phyloP scores from a whole-genome alignment of 2,329 filamentous ascomycete genomes.

The Cladosporium cucumerinum region DNA sequence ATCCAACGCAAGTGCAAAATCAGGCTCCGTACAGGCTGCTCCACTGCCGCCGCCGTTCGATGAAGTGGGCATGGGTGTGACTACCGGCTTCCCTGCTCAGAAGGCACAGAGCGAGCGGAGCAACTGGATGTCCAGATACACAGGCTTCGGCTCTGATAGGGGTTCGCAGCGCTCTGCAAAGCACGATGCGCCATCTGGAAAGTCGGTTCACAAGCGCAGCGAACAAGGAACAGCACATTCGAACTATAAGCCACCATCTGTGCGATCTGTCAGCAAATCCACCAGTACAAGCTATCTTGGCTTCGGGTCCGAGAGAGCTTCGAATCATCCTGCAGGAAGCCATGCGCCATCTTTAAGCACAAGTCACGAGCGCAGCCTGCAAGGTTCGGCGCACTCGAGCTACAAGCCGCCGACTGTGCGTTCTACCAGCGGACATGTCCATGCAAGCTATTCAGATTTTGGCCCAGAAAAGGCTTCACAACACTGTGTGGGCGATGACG shows the following conservation, averaged over 20 bases:
- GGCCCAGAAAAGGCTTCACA: not conserved
- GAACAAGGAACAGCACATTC: not conserved
- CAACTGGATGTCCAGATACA: not conserved
- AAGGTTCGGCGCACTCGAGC: not conserved
- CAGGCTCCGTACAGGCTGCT: not conserved
- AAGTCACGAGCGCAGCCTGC: not conserved
- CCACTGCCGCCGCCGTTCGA: not conserved
- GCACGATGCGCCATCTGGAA: not conserved
- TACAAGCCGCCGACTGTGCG: slow-evolving; percentile 12
- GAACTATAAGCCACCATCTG: slow-evolving; percentile 9
- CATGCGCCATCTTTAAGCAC: not conserved
- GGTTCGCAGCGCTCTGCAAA: not conserved
- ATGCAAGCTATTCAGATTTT: not conserved
- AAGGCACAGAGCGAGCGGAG: not conserved
- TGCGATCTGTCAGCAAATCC: not conserved
- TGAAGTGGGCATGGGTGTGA: not conserved
- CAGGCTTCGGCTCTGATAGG: not conserved
- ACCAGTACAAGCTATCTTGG: not conserved
- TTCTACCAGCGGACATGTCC: not conserved
- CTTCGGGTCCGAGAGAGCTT: not conserved
- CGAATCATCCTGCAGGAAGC: not conserved
- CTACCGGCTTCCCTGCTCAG: slow-evolving; percentile 2
- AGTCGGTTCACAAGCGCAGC: not conserved
- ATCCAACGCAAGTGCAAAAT: not conserved
- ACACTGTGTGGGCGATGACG: not conserved